Conservation (phyloP, 169 alveolate genomes). For the Eimeria acervulina region DNA sequence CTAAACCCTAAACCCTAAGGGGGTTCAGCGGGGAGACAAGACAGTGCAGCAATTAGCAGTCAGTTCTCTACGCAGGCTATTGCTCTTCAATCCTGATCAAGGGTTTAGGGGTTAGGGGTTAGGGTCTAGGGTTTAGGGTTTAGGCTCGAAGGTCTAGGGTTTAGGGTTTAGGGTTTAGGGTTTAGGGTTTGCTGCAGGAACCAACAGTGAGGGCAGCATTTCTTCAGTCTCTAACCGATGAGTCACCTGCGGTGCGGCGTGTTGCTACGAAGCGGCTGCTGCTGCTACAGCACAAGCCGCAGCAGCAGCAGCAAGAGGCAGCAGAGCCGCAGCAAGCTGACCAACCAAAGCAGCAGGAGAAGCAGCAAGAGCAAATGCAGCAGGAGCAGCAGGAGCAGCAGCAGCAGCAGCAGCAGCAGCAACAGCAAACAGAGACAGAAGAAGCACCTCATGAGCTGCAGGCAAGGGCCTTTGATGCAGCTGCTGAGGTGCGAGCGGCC, state of each 20-base stretch:
- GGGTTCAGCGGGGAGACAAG: not conserved
- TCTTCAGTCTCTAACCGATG: conserved; percentile 15
- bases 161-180: not conserved
- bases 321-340: not conserved
- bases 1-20: not conserved
- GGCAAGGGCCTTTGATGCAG: conserved; percentile 53
- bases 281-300: conserved; percentile 24
- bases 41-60: not conserved
- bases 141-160: not conserved
- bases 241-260: conserved; percentile 71
- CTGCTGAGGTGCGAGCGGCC: conserved; percentile 76
- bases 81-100: too few species aligned
- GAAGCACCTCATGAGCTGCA: not conserved
- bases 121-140: not conserved
- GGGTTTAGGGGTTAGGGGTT: not conserved
- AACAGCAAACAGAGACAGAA: not conserved
- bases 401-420: conserved; percentile 1
- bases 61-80: too few species aligned
- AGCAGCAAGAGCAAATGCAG: too few species aligned
- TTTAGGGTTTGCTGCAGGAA: not conserved
- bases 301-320: not conserved
- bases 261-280: conserved; percentile 66
- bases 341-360: not conserved
- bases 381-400: not conserved
- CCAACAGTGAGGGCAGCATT: conserved; percentile 12